Evolutionary conservation across 495 filamentous ascomycete species (phyloP), one percentile per base, ranked within the genome.

Genomic region (Daldinia grandis): DNA sequence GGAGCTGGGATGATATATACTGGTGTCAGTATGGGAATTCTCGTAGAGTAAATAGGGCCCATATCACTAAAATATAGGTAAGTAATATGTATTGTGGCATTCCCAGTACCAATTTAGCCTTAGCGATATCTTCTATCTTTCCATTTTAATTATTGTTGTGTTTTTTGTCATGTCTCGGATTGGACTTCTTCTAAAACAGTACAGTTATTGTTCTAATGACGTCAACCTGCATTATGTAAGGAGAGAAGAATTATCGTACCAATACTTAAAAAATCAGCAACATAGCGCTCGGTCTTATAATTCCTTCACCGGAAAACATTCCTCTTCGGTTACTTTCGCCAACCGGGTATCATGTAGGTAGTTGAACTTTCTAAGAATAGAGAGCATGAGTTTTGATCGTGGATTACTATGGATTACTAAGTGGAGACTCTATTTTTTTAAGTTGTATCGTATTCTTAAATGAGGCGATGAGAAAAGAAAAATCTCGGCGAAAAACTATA

Each of bases 361-460:
- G 44, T 25, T 6, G 24, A 24, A 17, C 12, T 10, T 19, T 9
- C 44, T 24, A 49, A 49, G 19, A 40, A 40, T 40, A 49, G 30
- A 10, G 14, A 62, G n/a, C 9, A 15, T 9, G 24, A 54, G 50
- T 12, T 5, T 5, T 25, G 31, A 27, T 19, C 14, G 19, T 21
- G 15, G 3, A 51, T 58, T 58, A 58, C 31, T 58, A 37, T 21
- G 12, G 27, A 42, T 44, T 44, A 58, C 51, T 42, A 51, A 50
- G 31, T 68, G 58, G 51, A n/a, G 51, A 58, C n/a, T n/a, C n/a
- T n/a, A n/a, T n/a, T 31, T 17, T 24, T 38, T 12, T 28, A 9
- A 53, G 25, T 33, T 3, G 21, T 44, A 53, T 54, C 27, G 55
- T 69, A 64, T 59, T 37, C 25, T 21, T 44, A 59, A 54, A 64